These are phyloP conservation scores for Rhynchosporium agropyri DNA, from an alignment of 2,329 filamentous ascomycete genomes.

Conservation along the genomic window DNA sequence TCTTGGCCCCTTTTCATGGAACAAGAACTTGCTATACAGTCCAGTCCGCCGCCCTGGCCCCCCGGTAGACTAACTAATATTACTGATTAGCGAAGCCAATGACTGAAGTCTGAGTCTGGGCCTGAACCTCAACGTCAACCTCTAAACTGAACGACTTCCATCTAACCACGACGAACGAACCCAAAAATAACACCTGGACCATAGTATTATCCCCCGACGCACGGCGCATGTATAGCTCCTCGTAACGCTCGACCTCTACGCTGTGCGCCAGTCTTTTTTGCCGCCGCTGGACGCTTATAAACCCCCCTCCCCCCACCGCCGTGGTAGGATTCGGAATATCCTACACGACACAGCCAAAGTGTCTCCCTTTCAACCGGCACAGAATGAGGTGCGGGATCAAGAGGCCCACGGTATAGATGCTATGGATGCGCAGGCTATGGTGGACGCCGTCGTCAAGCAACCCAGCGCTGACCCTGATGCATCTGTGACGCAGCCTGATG, in stretches of 20 bases:
- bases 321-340: conserved; percentile 40
- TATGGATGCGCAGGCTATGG: conserved; percentile 41
- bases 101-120: conserved; percentile 9
- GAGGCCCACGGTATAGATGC: conserved; percentile 39
- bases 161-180: conserved; percentile 15
- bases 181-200: conserved; percentile 7
- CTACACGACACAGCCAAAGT: conserved; percentile 43
- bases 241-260: conserved; percentile 15
- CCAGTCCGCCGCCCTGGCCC: conserved; percentile 7
- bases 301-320: conserved; percentile 14
- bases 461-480: conserved; percentile 31
- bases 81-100: conserved; percentile 15
- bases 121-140: conserved; percentile 17
- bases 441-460: conserved; percentile 33
- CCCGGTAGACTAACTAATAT: neutral
- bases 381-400: conserved; percentile 41
- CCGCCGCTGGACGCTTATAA: conserved; percentile 9
- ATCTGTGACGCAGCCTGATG: conserved; percentile 31
- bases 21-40: conserved; percentile 5
- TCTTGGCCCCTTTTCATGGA: conserved; percentile 15
- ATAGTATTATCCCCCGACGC: conserved; percentile 7
- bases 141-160: conserved; percentile 16
- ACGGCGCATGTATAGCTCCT: conserved; percentile 19
- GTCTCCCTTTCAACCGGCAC: conserved; percentile 38
- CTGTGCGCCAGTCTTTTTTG: conserved; percentile 22